Percentiles rank a stretch among this genome's conserved stretches.
Conservation (phyloP, 2,329 filamentous ascomycete species). For the Ampelomyces quisqualis region DNA sequence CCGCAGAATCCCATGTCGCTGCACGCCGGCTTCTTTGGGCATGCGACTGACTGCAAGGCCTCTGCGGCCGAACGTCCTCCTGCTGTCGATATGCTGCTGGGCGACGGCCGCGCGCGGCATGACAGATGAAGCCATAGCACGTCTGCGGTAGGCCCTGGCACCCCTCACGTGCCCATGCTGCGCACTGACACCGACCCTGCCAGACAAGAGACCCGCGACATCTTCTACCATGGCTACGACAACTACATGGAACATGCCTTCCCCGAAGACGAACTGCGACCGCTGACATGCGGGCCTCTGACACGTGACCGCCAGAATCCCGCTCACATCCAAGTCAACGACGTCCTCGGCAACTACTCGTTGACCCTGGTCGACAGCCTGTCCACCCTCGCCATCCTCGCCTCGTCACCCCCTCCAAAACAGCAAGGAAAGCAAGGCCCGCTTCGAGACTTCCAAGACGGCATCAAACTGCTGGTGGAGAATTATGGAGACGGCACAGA, state of each 20-base stretch:
- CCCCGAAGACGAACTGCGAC: slow-evolving; percentile 91
- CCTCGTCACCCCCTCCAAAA: slow-evolving; percentile 65
- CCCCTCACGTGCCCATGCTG: background rate
- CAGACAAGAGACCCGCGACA: slow-evolving; percentile 57
- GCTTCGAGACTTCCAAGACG: slow-evolving; percentile 69
- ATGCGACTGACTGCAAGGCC: slow-evolving; percentile 42
- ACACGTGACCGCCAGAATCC: slow-evolving; percentile 80
- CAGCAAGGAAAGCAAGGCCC: slow-evolving; percentile 56
- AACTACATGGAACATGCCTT: slow-evolving; percentile 95
- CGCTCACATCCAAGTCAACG: slow-evolving; percentile 82
- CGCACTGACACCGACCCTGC: background rate
- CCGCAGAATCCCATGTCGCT: slow-evolving; percentile 38
- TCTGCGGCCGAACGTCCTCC: slow-evolving; percentile 27
- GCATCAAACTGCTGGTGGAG: slow-evolving; percentile 71
- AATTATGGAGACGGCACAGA: slow-evolving; percentile 83
- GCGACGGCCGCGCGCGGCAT: slow-evolving; percentile 45
- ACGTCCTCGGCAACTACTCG: slow-evolving; percentile 95
- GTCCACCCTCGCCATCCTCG: slow-evolving; percentile 88
- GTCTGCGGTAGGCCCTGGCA: slow-evolving; percentile 35
- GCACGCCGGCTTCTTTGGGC: slow-evolving; percentile 30
- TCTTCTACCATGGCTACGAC: slow-evolving; percentile 96
- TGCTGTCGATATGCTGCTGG: slow-evolving; percentile 36
- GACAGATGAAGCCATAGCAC: slow-evolving; percentile 46
- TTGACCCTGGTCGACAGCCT: slow-evolving; percentile 93
- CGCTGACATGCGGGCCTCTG: slow-evolving; percentile 79